Conservation (phyloP, 164 flowering plant genomes). For the Euptelea pleiosperma region DNA sequence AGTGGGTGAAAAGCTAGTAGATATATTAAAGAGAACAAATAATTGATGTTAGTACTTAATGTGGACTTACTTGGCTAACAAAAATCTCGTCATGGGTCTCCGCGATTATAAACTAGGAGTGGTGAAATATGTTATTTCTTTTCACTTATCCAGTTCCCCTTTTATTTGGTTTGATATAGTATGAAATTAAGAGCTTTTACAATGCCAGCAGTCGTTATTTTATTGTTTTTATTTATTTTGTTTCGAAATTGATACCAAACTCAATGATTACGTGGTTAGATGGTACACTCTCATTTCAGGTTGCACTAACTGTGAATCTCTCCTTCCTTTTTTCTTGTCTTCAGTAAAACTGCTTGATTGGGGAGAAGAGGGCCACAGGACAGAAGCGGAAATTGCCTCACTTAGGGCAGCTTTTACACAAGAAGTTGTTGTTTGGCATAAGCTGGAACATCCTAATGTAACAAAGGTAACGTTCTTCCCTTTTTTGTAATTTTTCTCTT, state of each 20-base stretch:
- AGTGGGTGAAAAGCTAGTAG: too few species aligned
- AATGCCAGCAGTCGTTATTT: background rate
- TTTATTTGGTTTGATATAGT: conserved; percentile 1
- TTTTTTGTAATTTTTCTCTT: background rate
- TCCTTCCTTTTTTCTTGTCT: conserved; percentile 9
- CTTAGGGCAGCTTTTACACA: conserved; percentile 79
- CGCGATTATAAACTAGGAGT: too few species aligned
- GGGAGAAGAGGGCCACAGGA: conserved; percentile 91
- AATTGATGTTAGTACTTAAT: too few species aligned
- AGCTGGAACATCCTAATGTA: conserved; percentile 96
- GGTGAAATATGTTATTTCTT: too few species aligned
- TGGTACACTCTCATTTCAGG: background rate
- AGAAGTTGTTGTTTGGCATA: conserved; percentile 98
- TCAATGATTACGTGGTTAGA: too few species aligned
- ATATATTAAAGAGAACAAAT: too few species aligned
- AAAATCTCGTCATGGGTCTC: too few species aligned
- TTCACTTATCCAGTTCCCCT: background rate
- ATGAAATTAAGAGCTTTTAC: background rate
- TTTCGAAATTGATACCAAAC: too few species aligned
- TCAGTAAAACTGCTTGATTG: conserved; percentile 95
- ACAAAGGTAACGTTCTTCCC: conserved; percentile 61
- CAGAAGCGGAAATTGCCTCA: conserved; percentile 79
- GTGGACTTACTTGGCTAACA: too few species aligned
- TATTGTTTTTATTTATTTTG: background rate
- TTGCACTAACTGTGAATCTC: background rate